Percentiles rank a stretch among this genome's conserved stretches.
Conservation (phyloP, 345 rosid species). For the Sisymbrium altissimum region DNA sequence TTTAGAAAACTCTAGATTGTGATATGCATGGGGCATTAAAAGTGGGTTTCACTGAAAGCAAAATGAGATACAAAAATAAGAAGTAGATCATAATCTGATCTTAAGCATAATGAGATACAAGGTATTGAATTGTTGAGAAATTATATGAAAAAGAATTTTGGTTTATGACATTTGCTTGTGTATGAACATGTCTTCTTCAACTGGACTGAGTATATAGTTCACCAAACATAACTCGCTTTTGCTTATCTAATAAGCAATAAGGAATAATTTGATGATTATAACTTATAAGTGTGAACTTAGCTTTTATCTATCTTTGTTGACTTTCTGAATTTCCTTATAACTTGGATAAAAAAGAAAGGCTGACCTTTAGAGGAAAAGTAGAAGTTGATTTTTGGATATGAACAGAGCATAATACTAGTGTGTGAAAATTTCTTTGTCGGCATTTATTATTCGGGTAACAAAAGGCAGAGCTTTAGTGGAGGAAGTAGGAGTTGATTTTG, state of each 20-base stretch:
- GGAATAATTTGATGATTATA: background rate
- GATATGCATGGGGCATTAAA: no score
- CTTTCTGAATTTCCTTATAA: background rate
- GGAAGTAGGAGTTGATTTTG: background rate
- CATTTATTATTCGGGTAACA: background rate
- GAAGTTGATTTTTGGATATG: background rate
- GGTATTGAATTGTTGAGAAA: constrained; percentile 14
- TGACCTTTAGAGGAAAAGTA: background rate
- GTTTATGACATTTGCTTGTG: no score
- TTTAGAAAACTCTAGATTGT: no score
- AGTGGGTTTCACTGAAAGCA: no score
- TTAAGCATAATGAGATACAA: background rate
- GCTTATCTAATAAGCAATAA: background rate
- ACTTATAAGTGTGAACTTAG: constrained; percentile 7
- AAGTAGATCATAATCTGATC: background rate
- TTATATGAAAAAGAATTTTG: background rate
- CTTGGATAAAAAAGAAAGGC: background rate
- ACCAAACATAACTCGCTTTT: background rate
- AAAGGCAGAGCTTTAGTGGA: background rate
- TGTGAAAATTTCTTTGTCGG: background rate
- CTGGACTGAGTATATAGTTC: background rate
- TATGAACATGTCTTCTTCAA: background rate
- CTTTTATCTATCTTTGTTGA: background rate
- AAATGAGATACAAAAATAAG: background rate
- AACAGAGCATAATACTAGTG: background rate